Percentiles rank a stretch among this genome's conserved stretches.
phyloP scores from a whole-genome alignment of 2,329 filamentous ascomycete species.

The Macroventuria anomochaeta region DNA sequence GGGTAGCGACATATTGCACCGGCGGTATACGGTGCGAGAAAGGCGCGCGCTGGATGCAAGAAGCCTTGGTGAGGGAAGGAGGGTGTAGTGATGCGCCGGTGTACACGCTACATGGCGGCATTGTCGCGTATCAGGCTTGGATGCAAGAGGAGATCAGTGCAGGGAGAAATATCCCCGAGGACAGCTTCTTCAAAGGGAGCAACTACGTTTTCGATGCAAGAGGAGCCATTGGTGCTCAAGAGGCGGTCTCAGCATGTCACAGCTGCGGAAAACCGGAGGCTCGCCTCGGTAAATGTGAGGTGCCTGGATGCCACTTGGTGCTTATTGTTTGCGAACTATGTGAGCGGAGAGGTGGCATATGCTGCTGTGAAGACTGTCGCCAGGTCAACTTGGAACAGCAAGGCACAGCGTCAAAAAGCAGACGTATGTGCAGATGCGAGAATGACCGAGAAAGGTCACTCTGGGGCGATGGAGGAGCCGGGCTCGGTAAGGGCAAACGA shows the following conservation, averaged over 20 bases:
- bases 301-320: slow-evolving; percentile 27
- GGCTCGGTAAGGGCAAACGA: slow-evolving; percentile 1
- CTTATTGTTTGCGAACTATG: slow-evolving; percentile 28
- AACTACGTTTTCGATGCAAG: slow-evolving; percentile 37
- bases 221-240: slow-evolving; percentile 25
- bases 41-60: slow-evolving; percentile 36
- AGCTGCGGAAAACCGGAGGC: slow-evolving; percentile 20
- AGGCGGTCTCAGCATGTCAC: slow-evolving; percentile 27
- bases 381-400: slow-evolving; percentile 1
- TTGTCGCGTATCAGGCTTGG: slow-evolving; percentile 34
- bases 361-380: slow-evolving; percentile 28
- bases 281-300: slow-evolving; percentile 27
- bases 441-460: slow-evolving; percentile 25
- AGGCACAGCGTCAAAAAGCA: neutral
- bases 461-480: slow-evolving; percentile 25
- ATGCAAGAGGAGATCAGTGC: slow-evolving; percentile 26
- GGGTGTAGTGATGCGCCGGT: slow-evolving; percentile 12
- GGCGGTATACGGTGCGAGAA: slow-evolving; percentile 36
- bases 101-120: slow-evolving; percentile 30
- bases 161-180: slow-evolving; percentile 23
- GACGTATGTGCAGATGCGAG: slow-evolving; percentile 29
- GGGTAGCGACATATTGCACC: slow-evolving; percentile 33
- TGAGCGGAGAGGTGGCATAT: slow-evolving; percentile 14
- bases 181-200: slow-evolving; percentile 32
- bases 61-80: slow-evolving; percentile 16